Evolutionary conservation across 2,329 filamentous ascomycete species (phyloP).

Genomic region (Penicillium sp.): DNA sequence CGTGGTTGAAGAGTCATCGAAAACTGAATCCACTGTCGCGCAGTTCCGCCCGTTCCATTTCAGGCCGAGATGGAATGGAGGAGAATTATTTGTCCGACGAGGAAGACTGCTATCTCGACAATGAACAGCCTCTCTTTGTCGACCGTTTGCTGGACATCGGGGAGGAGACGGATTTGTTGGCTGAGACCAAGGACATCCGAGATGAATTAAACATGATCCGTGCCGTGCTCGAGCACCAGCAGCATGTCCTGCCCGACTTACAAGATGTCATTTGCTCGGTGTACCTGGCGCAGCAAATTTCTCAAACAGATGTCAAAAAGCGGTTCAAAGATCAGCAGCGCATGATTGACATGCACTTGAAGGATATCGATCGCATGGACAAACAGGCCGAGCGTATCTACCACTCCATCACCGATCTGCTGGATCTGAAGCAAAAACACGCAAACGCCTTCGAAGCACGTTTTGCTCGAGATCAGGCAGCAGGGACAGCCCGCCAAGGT

Average conservation of each 20-base stretch:
- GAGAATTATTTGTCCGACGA: constrained; percentile 3
- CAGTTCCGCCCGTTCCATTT: constrained; percentile 5
- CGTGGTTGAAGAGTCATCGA: constrained; percentile 50
- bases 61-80: constrained; percentile 2
- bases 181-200: constrained; percentile 61
- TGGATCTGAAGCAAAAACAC: constrained; percentile 65
- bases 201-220: constrained; percentile 61
- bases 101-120: constrained; percentile 23
- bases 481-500: constrained; percentile 53
- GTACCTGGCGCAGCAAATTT: constrained; percentile 28
- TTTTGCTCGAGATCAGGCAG: constrained; percentile 53
- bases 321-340: constrained; percentile 53
- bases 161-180: constrained; percentile 54
- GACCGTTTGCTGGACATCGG: constrained; percentile 49
- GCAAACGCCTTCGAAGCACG: constrained; percentile 62
- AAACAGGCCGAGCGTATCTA: constrained; percentile 57
- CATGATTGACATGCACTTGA: constrained; percentile 52
- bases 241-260: constrained; percentile 31
- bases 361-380: constrained; percentile 60
- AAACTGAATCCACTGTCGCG: constrained; percentile 30
- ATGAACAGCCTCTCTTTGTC: constrained; percentile 44
- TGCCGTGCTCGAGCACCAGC: constrained; percentile 35
- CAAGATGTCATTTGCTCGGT: constrained; percentile 34
- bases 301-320: constrained; percentile 47
- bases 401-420: constrained; percentile 54